Percentiles rank a stretch among this genome's conserved stretches.
phyloP scores from a whole-genome alignment of 306 rosid species.

The Quercus engelmannii region DNA sequence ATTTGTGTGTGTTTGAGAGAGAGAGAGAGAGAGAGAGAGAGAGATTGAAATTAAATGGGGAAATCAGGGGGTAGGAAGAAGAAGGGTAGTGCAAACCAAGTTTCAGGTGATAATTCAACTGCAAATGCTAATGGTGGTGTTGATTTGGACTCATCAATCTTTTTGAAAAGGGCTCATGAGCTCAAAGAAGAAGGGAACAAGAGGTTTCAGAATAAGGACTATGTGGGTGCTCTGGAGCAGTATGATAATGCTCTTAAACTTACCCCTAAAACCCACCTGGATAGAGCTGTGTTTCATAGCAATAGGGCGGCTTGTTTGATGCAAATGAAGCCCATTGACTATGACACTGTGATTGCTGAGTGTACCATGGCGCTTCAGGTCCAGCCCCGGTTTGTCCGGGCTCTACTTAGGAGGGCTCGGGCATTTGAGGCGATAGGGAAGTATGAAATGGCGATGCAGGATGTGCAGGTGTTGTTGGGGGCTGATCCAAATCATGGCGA shows the following conservation, averaged over 20 bases:
- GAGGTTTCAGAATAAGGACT: slow-evolving; percentile 82
- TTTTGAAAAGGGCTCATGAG: slow-evolving; percentile 90
- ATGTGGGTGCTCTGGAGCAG: slow-evolving; percentile 80
- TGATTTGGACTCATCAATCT: slow-evolving; percentile 71
- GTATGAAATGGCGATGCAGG: slow-evolving; percentile 82
- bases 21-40: slow-evolving; percentile 10
- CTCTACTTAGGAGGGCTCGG: slow-evolving; percentile 82
- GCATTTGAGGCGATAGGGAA: slow-evolving; percentile 81
- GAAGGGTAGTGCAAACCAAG: slow-evolving; percentile 72
- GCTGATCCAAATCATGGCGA: slow-evolving; percentile 71
- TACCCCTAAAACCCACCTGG: slow-evolving; percentile 77
- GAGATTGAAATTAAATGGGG: slow-evolving; percentile 54
- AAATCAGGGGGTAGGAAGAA: slow-evolving; percentile 87
- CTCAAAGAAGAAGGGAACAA: slow-evolving; percentile 88
- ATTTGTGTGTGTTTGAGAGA: neutral
- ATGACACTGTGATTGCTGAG: slow-evolving; percentile 80
- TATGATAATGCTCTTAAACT: slow-evolving; percentile 82
- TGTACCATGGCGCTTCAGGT: slow-evolving; percentile 92
- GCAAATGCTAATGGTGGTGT: slow-evolving; percentile 59
- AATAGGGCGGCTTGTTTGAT: slow-evolving; percentile 89
- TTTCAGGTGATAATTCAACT: slow-evolving; percentile 34
- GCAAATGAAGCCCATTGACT: slow-evolving; percentile 95
- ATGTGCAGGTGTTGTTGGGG: slow-evolving; percentile 69
- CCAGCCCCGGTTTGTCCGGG: slow-evolving; percentile 75
- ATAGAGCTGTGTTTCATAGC: slow-evolving; percentile 88